These are phyloP conservation scores for Tilletiopsis washingtonensis DNA, from an alignment of 1,284 basidiomycete genomes.

Conservation along the genomic window DNA sequence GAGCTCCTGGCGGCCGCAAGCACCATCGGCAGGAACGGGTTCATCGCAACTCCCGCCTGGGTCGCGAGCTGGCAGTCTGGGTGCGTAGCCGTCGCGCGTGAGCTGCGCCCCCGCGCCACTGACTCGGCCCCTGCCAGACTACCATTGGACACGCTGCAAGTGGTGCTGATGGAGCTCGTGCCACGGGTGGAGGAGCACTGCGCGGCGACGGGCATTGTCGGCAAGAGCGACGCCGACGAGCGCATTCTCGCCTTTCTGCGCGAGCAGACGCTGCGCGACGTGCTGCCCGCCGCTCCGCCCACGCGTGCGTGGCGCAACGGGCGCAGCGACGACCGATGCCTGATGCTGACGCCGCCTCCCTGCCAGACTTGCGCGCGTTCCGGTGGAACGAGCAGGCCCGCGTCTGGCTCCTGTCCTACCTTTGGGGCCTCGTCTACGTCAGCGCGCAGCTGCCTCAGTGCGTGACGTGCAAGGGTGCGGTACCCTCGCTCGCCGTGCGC, in stretches of 20 bases:
- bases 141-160: slow-evolving; percentile 16
- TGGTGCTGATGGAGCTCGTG: slow-evolving; percentile 20
- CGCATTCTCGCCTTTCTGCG: slow-evolving; percentile 31
- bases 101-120: background rate
- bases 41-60: slow-evolving; percentile 37
- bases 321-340: too few species aligned
- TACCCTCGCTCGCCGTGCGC: too few species aligned
- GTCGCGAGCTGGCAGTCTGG: slow-evolving; percentile 29
- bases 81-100: too few species aligned
- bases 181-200: slow-evolving; percentile 33
- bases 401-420: slow-evolving; percentile 36
- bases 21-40: slow-evolving; percentile 32
- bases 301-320: too few species aligned
- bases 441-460: slow-evolving; percentile 17
- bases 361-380: slow-evolving; percentile 22
- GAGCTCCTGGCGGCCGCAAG: slow-evolving; percentile 14
- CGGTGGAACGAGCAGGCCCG: slow-evolving; percentile 27
- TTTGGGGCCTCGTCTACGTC: slow-evolving; percentile 41
- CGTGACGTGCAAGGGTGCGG: too few species aligned
- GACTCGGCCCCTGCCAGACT: too few species aligned
- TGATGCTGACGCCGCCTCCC: background rate
- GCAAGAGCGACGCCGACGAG: slow-evolving; percentile 23
- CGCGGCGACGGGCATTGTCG: slow-evolving; percentile 10
- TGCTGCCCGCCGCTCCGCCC: slow-evolving; percentile 14
- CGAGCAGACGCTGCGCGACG: slow-evolving; percentile 19